Conservation (phyloP, 1,284 basidiomycete genomes). For the Cutaneotrichosporon sp. region DNA sequence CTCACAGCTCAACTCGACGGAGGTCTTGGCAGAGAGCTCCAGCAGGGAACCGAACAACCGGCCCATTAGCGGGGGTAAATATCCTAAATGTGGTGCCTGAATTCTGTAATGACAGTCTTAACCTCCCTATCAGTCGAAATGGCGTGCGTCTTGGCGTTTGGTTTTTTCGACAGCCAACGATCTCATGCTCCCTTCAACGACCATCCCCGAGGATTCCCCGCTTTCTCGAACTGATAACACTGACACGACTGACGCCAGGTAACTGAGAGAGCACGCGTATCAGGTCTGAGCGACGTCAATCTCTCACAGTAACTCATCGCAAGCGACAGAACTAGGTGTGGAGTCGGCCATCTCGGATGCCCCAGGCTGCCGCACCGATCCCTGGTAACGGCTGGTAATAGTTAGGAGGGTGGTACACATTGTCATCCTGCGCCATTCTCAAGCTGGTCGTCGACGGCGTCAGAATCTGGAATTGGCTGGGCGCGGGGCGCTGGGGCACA, state of each 20-base stretch:
- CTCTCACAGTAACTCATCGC: no score
- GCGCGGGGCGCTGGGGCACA: no score
- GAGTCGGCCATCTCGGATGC: no score
- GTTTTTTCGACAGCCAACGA: background rate
- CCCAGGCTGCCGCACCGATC: no score
- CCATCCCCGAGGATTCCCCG: background rate
- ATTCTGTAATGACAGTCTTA: background rate
- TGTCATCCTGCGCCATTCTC: no score
- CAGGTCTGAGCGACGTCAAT: no score
- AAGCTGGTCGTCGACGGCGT: no score
- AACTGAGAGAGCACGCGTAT: background rate
- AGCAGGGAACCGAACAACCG: background rate
- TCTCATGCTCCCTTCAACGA: background rate
- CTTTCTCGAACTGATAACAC: background rate
- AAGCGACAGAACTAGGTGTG: no score
- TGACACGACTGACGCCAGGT: background rate
- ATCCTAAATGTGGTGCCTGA: background rate
- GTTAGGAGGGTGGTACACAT: no score
- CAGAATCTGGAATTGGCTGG: no score
- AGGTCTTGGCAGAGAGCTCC: background rate
- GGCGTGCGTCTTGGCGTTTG: slow-evolving; percentile 2
- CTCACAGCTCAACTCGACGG: background rate
- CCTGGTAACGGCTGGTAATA: no score
- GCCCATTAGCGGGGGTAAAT: background rate
- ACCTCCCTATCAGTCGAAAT: background rate